Percentiles rank a stretch among this genome's conserved stretches.
These are phyloP conservation scores for Apostasia ramifera DNA, from an alignment of 106 monocot species.

Conservation along the genomic window DNA sequence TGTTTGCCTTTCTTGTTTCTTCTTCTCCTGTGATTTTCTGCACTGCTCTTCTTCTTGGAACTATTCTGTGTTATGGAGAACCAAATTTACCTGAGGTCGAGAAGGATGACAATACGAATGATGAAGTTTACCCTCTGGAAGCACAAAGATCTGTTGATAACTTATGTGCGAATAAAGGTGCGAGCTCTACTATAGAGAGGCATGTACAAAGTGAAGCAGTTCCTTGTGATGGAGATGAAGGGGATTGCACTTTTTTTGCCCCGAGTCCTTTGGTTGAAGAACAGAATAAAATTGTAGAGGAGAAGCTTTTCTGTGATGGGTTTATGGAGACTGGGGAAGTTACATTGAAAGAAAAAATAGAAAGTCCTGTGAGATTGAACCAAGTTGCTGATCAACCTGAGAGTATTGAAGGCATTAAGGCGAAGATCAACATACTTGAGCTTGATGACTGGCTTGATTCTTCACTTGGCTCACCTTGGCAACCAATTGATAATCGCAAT, in stretches of 20 bases:
- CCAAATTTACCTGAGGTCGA: constrained; percentile 64
- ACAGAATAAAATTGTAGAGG: constrained; percentile 2
- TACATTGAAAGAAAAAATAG: constrained; percentile 15
- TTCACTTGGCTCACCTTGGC: constrained; percentile 9
- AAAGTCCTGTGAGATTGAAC: constrained; percentile 4
- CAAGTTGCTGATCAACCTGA: constrained; percentile 12
- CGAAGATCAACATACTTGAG: constrained; percentile 7
- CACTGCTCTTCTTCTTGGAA: constrained; percentile 79
- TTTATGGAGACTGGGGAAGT: constrained; percentile 13
- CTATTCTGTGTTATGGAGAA: constrained; percentile 72
- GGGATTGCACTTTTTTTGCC: neutral
- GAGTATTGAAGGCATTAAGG: constrained; percentile 16
- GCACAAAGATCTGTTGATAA: neutral
- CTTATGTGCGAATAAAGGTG: constrained; percentile 9
- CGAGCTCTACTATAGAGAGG: constrained; percentile 9
- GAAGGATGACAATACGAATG: constrained; percentile 24
- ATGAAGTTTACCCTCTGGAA: constrained; percentile 29
- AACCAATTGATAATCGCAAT: neutral
- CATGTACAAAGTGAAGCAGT: constrained; percentile 18
- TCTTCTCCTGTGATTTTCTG: constrained; percentile 75
- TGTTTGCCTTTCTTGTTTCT: constrained; percentile 67
- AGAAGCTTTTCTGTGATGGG: neutral
- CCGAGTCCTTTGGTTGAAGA: constrained; percentile 4
- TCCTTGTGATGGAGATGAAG: constrained; percentile 6
- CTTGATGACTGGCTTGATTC: constrained; percentile 9